phyloP scores from a whole-genome alignment of 257 asterid genomes.

The Nicotiana sylvestris region DNA sequence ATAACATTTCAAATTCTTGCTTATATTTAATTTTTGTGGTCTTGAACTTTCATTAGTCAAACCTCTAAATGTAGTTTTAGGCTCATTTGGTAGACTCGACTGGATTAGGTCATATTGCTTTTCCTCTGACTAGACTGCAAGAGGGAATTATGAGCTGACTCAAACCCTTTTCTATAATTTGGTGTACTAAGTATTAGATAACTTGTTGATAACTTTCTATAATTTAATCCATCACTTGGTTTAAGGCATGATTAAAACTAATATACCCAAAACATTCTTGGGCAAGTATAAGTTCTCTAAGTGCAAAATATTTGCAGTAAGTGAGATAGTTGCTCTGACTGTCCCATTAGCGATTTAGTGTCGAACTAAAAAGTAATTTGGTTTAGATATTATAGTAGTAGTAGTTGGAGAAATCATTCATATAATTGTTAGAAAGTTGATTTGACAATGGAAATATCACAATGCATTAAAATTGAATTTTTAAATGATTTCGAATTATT shows the following conservation, averaged over 20 bases:
- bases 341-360: neutral
- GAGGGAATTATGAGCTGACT: neutral
- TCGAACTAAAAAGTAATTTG: neutral
- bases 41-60: neutral
- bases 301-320: neutral
- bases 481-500: too few species aligned
- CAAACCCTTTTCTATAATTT: neutral
- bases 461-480: too few species aligned
- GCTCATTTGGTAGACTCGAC: neutral
- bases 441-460: too few species aligned
- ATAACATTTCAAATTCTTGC: neutral
- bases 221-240: neutral
- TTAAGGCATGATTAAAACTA: neutral
- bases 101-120: neutral
- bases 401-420: neutral
- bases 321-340: neutral
- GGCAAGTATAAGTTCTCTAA: neutral
- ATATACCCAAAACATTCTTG: neutral
- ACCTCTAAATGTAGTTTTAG: neutral
- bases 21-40: neutral
- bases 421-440: too few species aligned
- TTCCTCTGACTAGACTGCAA: neutral
- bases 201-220: neutral
- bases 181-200: neutral
- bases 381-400: neutral